Base-by-base conservation (phyloP, 306 rosid genomes). In the Adenanthera pavonina region DNA sequence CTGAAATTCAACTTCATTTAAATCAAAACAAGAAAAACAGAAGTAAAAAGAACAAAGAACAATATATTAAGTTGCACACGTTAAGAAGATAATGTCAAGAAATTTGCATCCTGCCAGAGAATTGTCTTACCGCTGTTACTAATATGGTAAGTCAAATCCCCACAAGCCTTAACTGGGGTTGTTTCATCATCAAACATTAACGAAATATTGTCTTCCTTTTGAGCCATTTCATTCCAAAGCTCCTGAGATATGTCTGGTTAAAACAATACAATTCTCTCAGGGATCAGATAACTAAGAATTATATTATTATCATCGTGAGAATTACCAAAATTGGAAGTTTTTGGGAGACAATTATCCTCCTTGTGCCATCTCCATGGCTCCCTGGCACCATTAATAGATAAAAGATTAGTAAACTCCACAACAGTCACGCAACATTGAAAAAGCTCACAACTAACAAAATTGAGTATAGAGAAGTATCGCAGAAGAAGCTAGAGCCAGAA, bases 151-250 rank as follows among this genome's bases (percentile, higher is more conserved):
- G 90, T 91, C 92, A 93, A 85, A 84, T 91, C 94, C 79, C 94
- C 92, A 46, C 97, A 92, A 83, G 92, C 98, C 89, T 92, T 96
- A 77, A 92, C 90, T 7, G 99, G 99, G 40, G 99, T 96, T 80
- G 98, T 77, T 91, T 89, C 97, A 51, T 91, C 97, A 14, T 93
- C 98, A 35, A 91, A 68, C 94, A 96, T 90, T 86, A 85, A 89
- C 19, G 99, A 91, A 77, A 90, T 82, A 77, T 92, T 90, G 66
- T 92, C 96, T 84, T 83, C 85, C 60, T 92, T 96, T 84, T 88
- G 93, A 61, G 94, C 84, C 81, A 88, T 92, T 20, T 88, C 94
- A 82, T 80, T 91, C 97, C 94, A 94, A 57, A 91, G 71, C 75
- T 86, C 83, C 69, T 87, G 91, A 44, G 95, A 79, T 81, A 88